These are phyloP conservation scores for Hygrophoropsis aurantiaca DNA, from an alignment of 768 basidiomycete species.

Conservation along the genomic window DNA sequence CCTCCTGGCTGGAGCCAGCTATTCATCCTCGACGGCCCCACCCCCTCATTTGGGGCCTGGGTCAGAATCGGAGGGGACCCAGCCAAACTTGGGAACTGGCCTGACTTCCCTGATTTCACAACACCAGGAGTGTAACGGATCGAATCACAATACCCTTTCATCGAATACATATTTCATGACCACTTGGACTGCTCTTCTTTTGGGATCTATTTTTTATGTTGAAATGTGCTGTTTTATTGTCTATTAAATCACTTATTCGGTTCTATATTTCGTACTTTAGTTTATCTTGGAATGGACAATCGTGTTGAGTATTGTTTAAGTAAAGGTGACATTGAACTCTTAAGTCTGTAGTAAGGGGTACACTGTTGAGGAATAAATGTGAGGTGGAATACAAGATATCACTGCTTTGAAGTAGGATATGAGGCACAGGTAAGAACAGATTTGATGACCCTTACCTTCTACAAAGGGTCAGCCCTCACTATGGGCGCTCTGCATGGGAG, in stretches of 20 bases:
- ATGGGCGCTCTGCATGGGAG: slow-evolving; percentile 20
- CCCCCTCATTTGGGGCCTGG: slow-evolving; percentile 73
- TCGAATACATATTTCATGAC: too few species aligned
- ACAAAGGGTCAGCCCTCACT: background rate
- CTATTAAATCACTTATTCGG: background rate
- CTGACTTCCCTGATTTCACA: slow-evolving; percentile 64
- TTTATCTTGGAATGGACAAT: slow-evolving; percentile 48
- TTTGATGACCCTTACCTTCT: slow-evolving; percentile 8
- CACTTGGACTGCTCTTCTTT: too few species aligned
- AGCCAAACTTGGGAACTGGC: slow-evolving; percentile 69
- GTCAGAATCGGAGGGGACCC: slow-evolving; percentile 83
- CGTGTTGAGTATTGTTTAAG: slow-evolving; percentile 51
- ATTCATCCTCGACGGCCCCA: slow-evolving; percentile 76
- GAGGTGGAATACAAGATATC: too few species aligned
- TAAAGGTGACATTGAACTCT: slow-evolving; percentile 2
- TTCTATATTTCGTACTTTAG: too few species aligned
- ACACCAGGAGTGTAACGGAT: slow-evolving; percentile 54
- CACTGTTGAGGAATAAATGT: too few species aligned
- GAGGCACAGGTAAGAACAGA: slow-evolving; percentile 15
- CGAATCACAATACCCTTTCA: too few species aligned
- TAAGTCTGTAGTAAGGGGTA: background rate
- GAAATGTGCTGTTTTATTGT: slow-evolving; percentile 1
- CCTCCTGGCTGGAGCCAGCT: slow-evolving; percentile 80
- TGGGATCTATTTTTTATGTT: slow-evolving; percentile 4
- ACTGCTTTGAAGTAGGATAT: too few species aligned